Conservation (phyloP, 805 yeast genomes). For the Saccharomycopsis sp. region DNA sequence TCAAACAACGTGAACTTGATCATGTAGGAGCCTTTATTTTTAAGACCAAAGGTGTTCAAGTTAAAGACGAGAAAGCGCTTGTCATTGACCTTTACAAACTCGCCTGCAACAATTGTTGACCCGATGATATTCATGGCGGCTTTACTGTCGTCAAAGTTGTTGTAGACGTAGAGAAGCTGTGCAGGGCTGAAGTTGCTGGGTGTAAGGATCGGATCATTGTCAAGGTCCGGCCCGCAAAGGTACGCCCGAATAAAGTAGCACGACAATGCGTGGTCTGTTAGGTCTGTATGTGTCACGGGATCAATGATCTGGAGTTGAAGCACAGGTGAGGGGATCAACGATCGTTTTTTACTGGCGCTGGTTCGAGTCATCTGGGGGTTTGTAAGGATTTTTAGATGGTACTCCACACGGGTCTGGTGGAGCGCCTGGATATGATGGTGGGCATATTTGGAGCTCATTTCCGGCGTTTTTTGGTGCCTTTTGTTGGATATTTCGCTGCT, state of each 20-base stretch:
- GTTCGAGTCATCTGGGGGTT: conserved; percentile 13
- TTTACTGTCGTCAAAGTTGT: background rate
- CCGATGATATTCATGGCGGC: conserved; percentile 6
- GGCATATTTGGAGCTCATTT: background rate
- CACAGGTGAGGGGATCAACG: conserved; percentile 17
- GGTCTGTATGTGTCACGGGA: background rate
- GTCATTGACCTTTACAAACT: conserved; percentile 6
- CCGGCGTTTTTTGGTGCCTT: too few species aligned
- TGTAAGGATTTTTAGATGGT: conserved; percentile 9
- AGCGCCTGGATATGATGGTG: background rate
- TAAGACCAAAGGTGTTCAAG: conserved; percentile 13
- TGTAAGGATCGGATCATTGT: background rate
- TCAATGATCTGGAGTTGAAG: conserved; percentile 14
- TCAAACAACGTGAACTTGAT: conserved; percentile 14
- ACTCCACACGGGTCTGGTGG: background rate
- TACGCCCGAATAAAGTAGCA: conserved; percentile 9
- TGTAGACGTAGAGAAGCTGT: background rate
- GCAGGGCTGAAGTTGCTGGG: background rate
- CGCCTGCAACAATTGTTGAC: conserved; percentile 12
- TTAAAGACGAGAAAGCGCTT: conserved; percentile 10
- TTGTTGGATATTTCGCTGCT: too few species aligned
- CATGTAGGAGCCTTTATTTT: conserved; percentile 12
- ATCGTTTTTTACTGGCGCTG: conserved; percentile 13
- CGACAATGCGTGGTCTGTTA: conserved; percentile 9
- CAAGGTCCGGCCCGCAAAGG: background rate